A percentile compares a stretch with the other conserved stretches of the same genome.
Conservation (phyloP, 1,284 basidiomycete genomes). For the Leccinum fallax region DNA sequence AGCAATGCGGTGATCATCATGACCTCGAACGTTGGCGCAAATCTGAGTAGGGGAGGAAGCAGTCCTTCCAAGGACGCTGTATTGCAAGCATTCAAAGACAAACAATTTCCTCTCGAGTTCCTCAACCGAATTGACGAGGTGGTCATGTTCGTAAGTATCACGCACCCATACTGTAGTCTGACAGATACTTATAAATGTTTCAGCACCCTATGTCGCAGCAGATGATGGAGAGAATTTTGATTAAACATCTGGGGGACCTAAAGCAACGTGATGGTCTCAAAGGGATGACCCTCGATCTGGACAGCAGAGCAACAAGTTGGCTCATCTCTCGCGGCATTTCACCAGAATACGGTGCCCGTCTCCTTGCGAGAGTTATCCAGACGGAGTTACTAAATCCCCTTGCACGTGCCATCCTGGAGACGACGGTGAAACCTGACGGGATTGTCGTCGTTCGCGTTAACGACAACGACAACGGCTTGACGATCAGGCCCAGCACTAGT, state of each 20-base stretch:
- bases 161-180: background rate
- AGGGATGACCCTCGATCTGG: slow-evolving; percentile 1
- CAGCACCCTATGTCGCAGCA: background rate
- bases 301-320: background rate
- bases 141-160: slow-evolving; percentile 10
- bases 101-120: slow-evolving; percentile 7
- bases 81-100: background rate
- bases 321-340: slow-evolving; percentile 10
- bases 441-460: background rate
- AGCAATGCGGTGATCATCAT: slow-evolving; percentile 16
- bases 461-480: background rate
- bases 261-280: slow-evolving; percentile 8
- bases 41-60: background rate
- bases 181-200: background rate
- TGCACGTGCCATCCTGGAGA: slow-evolving; percentile 14
- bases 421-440: slow-evolving; percentile 1
- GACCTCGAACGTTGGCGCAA: slow-evolving; percentile 13
- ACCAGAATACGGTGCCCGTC: slow-evolving; percentile 11
- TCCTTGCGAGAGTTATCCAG: slow-evolving; percentile 14
- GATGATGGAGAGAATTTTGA: slow-evolving; percentile 1
- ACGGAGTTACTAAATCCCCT: slow-evolving; percentile 13
- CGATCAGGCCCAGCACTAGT: background rate
- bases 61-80: background rate
- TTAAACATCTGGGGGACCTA: slow-evolving; percentile 1
- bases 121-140: slow-evolving; percentile 15